A percentile compares a stretch with the other conserved stretches of the same genome.
Evolutionary conservation across 306 rosid species (phyloP).

Genomic region (Prunus fruticosa): DNA sequence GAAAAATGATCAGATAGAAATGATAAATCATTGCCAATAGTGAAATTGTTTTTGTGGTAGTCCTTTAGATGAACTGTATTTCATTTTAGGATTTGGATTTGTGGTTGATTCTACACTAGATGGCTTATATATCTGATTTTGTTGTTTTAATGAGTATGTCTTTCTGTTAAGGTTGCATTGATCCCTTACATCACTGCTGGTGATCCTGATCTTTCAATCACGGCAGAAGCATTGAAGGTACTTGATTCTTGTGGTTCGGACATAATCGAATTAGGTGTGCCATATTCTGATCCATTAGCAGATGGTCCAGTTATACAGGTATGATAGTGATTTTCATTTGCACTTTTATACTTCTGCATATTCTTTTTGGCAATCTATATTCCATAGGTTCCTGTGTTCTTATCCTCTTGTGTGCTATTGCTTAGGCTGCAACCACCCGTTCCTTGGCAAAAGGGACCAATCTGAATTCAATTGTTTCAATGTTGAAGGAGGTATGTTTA

Average conservation of each 20-base stretch:
- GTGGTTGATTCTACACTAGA: not conserved
- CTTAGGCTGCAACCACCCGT: constrained; percentile 92
- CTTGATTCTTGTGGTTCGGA: constrained; percentile 84
- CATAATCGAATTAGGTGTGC: constrained; percentile 91
- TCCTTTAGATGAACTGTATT: not conserved
- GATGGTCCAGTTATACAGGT: constrained; percentile 99
- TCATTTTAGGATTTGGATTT: not conserved
- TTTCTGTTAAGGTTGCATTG: constrained; percentile 67
- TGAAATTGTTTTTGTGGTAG: not conserved
- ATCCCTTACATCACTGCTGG: constrained; percentile 92
- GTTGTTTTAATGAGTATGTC: constrained; percentile 22
- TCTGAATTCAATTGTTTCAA: constrained; percentile 55
- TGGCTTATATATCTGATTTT: not conserved
- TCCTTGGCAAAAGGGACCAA: constrained; percentile 82
- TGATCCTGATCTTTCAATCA: constrained; percentile 91
- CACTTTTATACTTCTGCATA: not conserved
- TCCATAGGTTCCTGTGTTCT: not conserved
- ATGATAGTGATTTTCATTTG: not conserved
- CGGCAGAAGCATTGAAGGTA: constrained; percentile 87
- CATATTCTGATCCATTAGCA: constrained; percentile 94
- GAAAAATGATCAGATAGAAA: not conserved
- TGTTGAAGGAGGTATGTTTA: constrained; percentile 83
- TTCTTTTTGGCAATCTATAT: not conserved
- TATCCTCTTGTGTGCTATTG: constrained; percentile 24
- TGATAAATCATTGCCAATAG: not conserved